Evolutionary conservation across 805 yeast genomes (phyloP), one percentile per base, ranked within the genome.

Genomic region (Wickerhamiella kazuoi): DNA sequence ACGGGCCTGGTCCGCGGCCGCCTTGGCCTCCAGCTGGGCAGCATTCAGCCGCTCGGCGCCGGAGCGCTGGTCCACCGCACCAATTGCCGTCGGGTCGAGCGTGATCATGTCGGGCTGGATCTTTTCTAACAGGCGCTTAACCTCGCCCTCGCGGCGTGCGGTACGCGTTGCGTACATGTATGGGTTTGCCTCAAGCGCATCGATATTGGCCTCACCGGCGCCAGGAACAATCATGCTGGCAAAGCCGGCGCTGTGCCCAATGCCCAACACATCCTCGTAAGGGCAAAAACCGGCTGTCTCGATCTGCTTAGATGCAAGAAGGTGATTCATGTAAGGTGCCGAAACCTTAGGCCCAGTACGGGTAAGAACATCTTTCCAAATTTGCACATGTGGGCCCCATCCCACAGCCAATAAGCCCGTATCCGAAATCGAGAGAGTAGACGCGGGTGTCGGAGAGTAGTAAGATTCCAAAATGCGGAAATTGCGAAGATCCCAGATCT

Each of bases 151-250:
- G 60, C 87, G 94, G 66, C 97, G 77, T 63, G 86, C 96, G 56
- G 81, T 78, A 40, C 80, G 74, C 8, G 94, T 72, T 53, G 93
- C 97, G 57, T 69, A 83, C 59, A 83, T 94, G 61, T 68, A 90
- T 46, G 98, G 98, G 58, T 90, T 90, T 52, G 75, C 60, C 61
- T 90, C 98, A 56, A 84, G 60, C 2, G 97, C 84, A 64, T 90
- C 98, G 57, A 72, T 84, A 61, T 90, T 90, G 45, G 98, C 95
- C 63, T 90, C 98, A 65, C 98, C 98, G 32, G 96, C 67, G 20
- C 98, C 98, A 31, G 98, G 98, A 42, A 90, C 69, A 48, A 90
- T 78, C 44, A 90, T 49, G n/a, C 90, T 76, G n/a, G 77, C 71
- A 31, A 84, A 67, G 34, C 95, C 94, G 1, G 62, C 59, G 37